A percentile compares a stretch with the other conserved stretches of the same genome.
These are phyloP conservation scores for Cryptosporidium muris DNA, from an alignment of 169 alveolate genomes.

Conservation along the genomic window DNA sequence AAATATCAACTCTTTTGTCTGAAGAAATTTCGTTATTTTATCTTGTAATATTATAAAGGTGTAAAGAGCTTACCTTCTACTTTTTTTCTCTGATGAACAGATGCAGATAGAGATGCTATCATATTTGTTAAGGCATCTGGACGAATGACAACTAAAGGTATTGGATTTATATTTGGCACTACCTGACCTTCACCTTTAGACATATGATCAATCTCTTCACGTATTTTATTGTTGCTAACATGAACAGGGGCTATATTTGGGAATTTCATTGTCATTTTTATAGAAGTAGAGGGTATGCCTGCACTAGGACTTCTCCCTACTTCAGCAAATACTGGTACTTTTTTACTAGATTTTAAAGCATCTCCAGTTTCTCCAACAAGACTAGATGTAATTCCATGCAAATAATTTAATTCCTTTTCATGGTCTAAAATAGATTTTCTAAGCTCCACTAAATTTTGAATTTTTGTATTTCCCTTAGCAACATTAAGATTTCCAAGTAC, in stretches of 20 bases:
- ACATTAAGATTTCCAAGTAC: background rate
- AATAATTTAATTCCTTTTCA: slow-evolving; percentile 42
- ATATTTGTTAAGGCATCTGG: slow-evolving; percentile 65
- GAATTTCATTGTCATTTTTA: slow-evolving; percentile 60
- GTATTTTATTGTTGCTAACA: slow-evolving; percentile 30
- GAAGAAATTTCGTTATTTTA: background rate
- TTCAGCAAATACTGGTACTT: slow-evolving; percentile 37
- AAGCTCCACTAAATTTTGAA: slow-evolving; percentile 2
- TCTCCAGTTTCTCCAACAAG: slow-evolving; percentile 69
- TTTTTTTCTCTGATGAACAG: slow-evolving; percentile 60
- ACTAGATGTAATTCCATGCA: slow-evolving; percentile 50
- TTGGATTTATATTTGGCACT: slow-evolving; percentile 49
- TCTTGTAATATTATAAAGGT: background rate
- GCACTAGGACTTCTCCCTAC: slow-evolving; percentile 6
- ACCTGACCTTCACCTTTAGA: slow-evolving; percentile 21
- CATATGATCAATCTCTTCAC: slow-evolving; percentile 43
- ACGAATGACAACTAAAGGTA: slow-evolving; percentile 63
- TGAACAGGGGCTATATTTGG: slow-evolving; percentile 64
- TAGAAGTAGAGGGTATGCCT: slow-evolving; percentile 39
- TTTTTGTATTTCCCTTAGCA: slow-evolving; percentile 6
- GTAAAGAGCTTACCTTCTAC: slow-evolving; percentile 39
- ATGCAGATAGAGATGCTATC: slow-evolving; percentile 61
- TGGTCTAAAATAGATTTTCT: slow-evolving; percentile 50
- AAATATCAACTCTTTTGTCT: slow-evolving; percentile 43
- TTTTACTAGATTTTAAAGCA: slow-evolving; percentile 54